Percentiles rank a stretch among this genome's conserved stretches.
Conservation (phyloP, 192 early-diverging fungal genomes). For the Backusella circina region DNA sequence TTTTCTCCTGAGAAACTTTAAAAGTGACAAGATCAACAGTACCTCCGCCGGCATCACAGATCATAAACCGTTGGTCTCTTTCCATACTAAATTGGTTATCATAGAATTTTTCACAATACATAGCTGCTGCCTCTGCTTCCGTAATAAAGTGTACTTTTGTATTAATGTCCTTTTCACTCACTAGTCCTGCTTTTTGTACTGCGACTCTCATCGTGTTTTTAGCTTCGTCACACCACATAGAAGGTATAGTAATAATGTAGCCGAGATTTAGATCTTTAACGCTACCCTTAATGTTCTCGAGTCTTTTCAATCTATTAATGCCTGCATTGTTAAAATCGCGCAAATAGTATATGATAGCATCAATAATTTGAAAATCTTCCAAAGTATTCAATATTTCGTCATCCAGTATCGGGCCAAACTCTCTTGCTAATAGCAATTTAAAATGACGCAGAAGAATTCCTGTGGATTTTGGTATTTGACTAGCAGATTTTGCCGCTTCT, state of each 20-base stretch:
- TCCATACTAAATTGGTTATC: slow-evolving; percentile 33
- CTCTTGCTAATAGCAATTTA: neutral
- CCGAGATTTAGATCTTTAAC: neutral
- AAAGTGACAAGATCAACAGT: slow-evolving; percentile 53
- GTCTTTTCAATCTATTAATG: neutral
- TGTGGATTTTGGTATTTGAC: neutral
- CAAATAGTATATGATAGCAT: neutral
- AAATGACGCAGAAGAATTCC: neutral
- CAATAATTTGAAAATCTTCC: neutral
- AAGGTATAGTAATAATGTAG: neutral
- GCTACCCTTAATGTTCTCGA: neutral
- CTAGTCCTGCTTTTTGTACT: slow-evolving; percentile 47
- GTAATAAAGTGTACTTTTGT: slow-evolving; percentile 38
- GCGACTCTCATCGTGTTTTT: slow-evolving; percentile 52
- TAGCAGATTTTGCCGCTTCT: neutral
- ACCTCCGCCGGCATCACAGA: slow-evolving; percentile 51
- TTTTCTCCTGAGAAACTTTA: slow-evolving; percentile 31
- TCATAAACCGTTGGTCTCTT: slow-evolving; percentile 40
- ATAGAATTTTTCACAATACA: slow-evolving; percentile 47
- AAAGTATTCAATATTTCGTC: neutral
- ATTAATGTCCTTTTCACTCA: slow-evolving; percentile 31
- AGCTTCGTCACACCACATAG: slow-evolving; percentile 42
- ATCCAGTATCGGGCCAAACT: neutral
- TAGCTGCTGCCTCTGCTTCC: slow-evolving; percentile 52
- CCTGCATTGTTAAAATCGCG: neutral